Percentiles rank a stretch among this genome's conserved stretches.
These are phyloP conservation scores for Penicillium sp. DNA, from an alignment of 2,329 filamentous ascomycete genomes.

Conservation along the genomic window DNA sequence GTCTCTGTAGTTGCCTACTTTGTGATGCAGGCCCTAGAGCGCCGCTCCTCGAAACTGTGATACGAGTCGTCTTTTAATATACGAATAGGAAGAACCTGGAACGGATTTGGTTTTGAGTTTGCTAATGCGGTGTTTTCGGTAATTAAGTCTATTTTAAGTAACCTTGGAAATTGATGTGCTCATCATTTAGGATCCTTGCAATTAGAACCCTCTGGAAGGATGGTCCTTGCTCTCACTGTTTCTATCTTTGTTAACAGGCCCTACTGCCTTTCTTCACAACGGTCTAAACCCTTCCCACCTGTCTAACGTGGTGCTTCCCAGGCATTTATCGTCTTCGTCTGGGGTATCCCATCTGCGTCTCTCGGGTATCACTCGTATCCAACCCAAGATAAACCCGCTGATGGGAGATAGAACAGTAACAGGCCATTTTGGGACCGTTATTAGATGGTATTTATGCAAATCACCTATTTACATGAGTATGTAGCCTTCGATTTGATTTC, in stretches of 20 bases:
- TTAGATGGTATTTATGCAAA: no score
- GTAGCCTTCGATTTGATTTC: neutral
- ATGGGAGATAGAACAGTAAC: no score
- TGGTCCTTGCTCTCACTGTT: no score
- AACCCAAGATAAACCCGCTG: no score
- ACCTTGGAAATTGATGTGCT: neutral
- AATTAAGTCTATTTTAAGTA: neutral
- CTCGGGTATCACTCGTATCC: no score
- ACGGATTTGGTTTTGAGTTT: neutral
- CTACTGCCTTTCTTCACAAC: no score
- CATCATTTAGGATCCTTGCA: neutral
- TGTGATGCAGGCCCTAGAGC: conserved; percentile 32
- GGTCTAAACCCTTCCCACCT: no score
- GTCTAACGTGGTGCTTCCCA: no score
- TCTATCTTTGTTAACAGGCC: no score
- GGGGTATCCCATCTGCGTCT: no score
- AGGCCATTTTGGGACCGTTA: no score
- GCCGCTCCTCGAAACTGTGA: conserved; percentile 33
- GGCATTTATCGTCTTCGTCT: no score
- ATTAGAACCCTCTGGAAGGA: neutral
- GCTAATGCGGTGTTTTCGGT: neutral
- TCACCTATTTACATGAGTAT: neutral
- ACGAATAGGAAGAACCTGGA: neutral
- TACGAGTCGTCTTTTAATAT: neutral
- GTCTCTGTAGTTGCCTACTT: conserved; percentile 32